These are phyloP conservation scores for Nicotiana tabacum DNA, from an alignment of 257 asterid species.

Conservation along the genomic window DNA sequence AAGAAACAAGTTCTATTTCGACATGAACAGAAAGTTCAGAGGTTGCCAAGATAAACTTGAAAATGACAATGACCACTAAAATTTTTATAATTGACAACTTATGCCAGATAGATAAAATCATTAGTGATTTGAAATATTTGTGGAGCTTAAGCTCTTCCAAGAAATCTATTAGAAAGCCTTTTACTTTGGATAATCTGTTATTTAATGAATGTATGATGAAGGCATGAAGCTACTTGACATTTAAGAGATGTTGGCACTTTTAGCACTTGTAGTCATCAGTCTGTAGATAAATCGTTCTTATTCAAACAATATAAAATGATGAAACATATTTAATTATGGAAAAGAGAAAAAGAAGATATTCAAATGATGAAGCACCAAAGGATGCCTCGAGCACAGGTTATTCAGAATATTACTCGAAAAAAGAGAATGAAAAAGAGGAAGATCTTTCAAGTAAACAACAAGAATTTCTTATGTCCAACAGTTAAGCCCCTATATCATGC, in stretches of 20 bases:
- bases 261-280: background rate
- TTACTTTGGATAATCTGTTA: background rate
- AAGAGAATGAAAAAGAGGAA: background rate
- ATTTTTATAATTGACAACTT: background rate
- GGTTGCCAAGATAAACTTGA: background rate
- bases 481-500: background rate
- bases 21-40: background rate
- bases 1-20: background rate
- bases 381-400: background rate
- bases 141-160: background rate
- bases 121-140: background rate
- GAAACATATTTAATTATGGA: background rate
- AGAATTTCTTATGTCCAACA: background rate
- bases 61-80: background rate
- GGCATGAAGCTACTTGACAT: background rate
- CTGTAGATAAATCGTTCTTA: background rate
- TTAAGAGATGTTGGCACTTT: background rate
- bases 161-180: background rate
- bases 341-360: background rate
- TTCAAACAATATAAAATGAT: background rate
- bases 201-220: background rate
- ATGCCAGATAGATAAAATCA: background rate
- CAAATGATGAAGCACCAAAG: background rate
- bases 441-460: background rate
- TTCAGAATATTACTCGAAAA: background rate